Percentiles rank a stretch among this genome's conserved stretches.
Evolutionary conservation across 2,329 filamentous ascomycete species (phyloP).

Genomic region (Aspergillus ochraceus): DNA sequence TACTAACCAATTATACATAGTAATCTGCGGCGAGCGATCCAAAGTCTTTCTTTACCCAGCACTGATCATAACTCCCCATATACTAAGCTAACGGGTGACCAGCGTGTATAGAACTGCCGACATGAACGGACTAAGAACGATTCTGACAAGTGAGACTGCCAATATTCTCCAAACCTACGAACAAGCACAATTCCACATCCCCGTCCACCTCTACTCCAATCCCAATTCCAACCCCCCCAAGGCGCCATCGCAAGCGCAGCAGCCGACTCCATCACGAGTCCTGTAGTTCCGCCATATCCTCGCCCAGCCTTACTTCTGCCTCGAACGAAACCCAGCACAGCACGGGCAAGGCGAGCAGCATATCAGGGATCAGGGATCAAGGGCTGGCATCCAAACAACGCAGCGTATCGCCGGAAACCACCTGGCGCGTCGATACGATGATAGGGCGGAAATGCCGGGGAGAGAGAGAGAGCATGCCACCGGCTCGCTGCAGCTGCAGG

Average conservation of each 20-base stretch:
- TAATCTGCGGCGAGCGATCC: conserved; percentile 29
- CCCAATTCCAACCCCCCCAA: background rate
- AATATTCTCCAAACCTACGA: no score
- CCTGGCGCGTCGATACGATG: background rate
- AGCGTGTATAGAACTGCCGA: background rate
- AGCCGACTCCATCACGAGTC: background rate
- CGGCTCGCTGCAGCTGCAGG: background rate
- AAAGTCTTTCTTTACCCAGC: background rate
- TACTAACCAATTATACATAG: conserved; percentile 18
- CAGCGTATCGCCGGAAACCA: background rate
- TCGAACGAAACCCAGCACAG: background rate
- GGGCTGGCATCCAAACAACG: background rate
- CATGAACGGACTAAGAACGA: background rate
- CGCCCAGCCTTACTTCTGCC: background rate
- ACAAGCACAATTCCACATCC: no score
- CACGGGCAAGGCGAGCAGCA: background rate
- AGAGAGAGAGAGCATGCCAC: background rate
- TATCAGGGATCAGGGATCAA: background rate
- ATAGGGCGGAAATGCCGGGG: background rate
- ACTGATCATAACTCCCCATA: background rate
- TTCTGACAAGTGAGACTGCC: background rate
- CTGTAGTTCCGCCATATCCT: background rate
- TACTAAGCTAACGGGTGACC: background rate
- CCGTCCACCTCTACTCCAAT: background rate
- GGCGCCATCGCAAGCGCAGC: background rate